Percentiles rank a stretch among this genome's conserved stretches.
Conservation (phyloP, 306 rosid species). For the Castanopsis chinensis region DNA sequence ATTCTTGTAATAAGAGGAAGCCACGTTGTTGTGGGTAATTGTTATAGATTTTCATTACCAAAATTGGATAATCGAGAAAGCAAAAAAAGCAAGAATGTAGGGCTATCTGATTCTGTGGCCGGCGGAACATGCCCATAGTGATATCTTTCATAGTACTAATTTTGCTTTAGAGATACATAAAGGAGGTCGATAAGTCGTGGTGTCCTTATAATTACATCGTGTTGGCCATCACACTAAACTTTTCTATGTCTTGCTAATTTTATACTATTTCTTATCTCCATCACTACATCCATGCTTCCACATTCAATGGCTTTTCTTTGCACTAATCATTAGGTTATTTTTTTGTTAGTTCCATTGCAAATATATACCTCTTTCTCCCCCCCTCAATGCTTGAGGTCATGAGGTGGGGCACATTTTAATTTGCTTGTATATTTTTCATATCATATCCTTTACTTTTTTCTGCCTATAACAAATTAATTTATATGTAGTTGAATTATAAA, state of each 20-base stretch:
- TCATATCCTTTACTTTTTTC: no score
- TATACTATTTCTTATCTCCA: background rate
- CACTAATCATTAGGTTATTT: background rate
- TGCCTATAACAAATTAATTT: no score
- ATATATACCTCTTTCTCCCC: no score
- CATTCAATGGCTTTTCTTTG: background rate
- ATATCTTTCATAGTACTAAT: background rate
- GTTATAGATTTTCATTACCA: no score
- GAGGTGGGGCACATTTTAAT: no score
- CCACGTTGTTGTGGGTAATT: no score
- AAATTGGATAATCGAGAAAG: background rate
- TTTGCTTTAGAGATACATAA: background rate
- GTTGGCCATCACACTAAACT: slow-evolving; percentile 12
- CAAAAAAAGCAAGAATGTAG: background rate
- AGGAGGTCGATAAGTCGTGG: background rate
- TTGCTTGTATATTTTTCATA: no score
- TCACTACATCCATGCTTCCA: background rate
- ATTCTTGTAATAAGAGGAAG: no score
- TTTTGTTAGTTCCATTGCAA: no score
- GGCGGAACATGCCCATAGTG: background rate
- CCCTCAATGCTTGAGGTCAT: no score
- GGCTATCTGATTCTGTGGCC: background rate
- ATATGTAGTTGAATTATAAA: no score
- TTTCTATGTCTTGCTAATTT: background rate
- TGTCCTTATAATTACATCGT: slow-evolving; percentile 25